Base-by-base conservation (phyloP, 208 protist species). In the Eutreptiella sp. region DNA sequence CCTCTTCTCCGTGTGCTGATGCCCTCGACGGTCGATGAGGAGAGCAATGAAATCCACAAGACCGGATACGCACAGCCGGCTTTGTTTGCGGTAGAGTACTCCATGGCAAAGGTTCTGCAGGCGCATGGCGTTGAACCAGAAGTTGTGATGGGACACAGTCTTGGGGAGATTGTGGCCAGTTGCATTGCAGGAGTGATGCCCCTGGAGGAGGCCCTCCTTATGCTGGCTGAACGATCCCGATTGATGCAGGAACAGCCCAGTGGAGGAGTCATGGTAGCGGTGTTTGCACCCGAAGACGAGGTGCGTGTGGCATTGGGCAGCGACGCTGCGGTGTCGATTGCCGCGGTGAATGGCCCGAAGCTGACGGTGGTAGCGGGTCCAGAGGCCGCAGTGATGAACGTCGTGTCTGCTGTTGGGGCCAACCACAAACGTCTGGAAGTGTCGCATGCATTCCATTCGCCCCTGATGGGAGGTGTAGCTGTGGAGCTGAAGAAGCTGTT, bases 101-200 rank as follows among this genome's bases (percentile, higher is more conserved):
- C 52, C 28, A 48, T 80, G 14, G 36, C 54, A 32, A 41, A 23
- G 11, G 39, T 68, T 38, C 35, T 68, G 55, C 38, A 57, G 48
- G 47, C 27, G 9, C 69, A 38, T 38, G 26, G 33, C 28, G 46
- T 77, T 45, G 16, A 39, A 26, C 67, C 73, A 9, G 38, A 14
- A n/a, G 53, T 23, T 1, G 21, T 78, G 4, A 63, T 78, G 27
- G 73, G 73, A 2, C 73, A 78, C 53, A 68, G 46, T 36, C 32
- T 78, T 1, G 73, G 73, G 29, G 73, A 78, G 52, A 76, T 78
- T 38, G 54, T 36, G 16, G 72, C 67, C 5, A 43, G 58, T 3
- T 36, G 43, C 31, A 7, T 64, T 52, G 42, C 67, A 9, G 72
- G 72, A 9, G 32, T 72, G 29, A 26, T 72, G 23, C 61, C 73